These are phyloP conservation scores for Symbiodinium pilosum DNA, from an alignment of 73 alveolate species.

Conservation along the genomic window DNA sequence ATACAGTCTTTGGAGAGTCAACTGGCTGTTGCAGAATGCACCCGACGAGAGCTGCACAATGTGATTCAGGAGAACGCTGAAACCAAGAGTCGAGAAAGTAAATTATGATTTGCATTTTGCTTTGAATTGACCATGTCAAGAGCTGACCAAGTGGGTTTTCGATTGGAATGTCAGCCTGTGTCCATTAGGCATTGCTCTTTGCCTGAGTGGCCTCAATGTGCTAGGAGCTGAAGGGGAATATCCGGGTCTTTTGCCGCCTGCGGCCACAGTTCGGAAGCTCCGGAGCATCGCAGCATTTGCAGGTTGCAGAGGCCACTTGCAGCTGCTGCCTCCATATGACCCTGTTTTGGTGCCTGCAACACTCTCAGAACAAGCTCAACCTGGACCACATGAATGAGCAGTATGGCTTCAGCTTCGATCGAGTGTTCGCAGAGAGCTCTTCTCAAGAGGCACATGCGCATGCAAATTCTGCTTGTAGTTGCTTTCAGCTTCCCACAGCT, in stretches of 20 bases:
- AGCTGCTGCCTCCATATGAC: not conserved
- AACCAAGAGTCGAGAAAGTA: no score
- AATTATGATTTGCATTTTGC: no score
- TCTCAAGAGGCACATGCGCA: conserved; percentile 39
- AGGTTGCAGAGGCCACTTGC: conserved; percentile 28
- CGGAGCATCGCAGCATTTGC: not conserved
- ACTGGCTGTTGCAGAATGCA: conserved; percentile 46
- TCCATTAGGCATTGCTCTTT: not conserved
- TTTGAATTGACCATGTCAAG: no score
- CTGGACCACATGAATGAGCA: conserved; percentile 58
- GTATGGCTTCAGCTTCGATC: conserved; percentile 96
- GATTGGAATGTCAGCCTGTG: not conserved
- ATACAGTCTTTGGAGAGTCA: conserved; percentile 56
- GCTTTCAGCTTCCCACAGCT: not conserved
- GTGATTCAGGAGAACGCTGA: conserved; percentile 21
- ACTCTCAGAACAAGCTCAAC: conserved; percentile 39
- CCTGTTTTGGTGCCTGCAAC: not conserved
- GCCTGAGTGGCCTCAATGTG: not conserved
- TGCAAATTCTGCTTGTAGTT: no score
- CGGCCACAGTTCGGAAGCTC: conserved; percentile 94
- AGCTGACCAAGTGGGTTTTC: not conserved
- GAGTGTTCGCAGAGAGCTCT: conserved; percentile 23
- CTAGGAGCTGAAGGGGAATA: conserved; percentile 97
- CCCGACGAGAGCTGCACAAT: conserved; percentile 80
- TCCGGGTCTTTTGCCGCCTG: conserved; percentile 98